These are phyloP conservation scores for Pythium pyrilobum DNA, from an alignment of 352 stramenopile species.

Conservation along the genomic window DNA sequence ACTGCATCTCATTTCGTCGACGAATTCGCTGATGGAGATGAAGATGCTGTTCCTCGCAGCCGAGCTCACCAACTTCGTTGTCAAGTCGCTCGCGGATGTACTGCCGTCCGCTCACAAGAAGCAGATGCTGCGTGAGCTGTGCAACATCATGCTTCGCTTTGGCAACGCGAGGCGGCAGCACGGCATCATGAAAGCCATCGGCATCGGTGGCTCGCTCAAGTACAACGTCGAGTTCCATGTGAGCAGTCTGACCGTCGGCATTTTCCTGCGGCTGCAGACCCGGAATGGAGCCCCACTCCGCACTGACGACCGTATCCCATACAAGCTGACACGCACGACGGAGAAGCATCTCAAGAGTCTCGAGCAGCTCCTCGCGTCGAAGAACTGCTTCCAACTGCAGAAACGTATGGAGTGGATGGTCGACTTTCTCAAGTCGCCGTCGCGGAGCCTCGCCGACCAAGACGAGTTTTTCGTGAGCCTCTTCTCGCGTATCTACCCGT, in stretches of 20 bases:
- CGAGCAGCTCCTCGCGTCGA: slow-evolving; percentile 66
- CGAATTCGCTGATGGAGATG: slow-evolving; percentile 62
- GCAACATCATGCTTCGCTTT: slow-evolving; percentile 52
- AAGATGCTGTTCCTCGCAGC: slow-evolving; percentile 80
- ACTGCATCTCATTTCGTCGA: slow-evolving; percentile 29
- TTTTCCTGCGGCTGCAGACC: slow-evolving; percentile 79
- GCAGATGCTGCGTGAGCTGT: slow-evolving; percentile 68
- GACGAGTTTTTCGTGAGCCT: slow-evolving; percentile 84
- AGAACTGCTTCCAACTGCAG: slow-evolving; percentile 73
- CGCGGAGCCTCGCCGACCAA: slow-evolving; percentile 73
- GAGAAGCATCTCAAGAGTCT: slow-evolving; percentile 71
- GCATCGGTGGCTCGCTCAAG: slow-evolving; percentile 66
- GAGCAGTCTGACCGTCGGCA: slow-evolving; percentile 54
- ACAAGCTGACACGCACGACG: slow-evolving; percentile 77
- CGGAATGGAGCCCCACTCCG: slow-evolving; percentile 62
- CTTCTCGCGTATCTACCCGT: slow-evolving; percentile 80
- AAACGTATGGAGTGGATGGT: slow-evolving; percentile 70
- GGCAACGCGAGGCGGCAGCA: slow-evolving; percentile 71
- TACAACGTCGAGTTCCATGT: slow-evolving; percentile 81
- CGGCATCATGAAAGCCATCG: slow-evolving; percentile 83
- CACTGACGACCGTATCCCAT: slow-evolving; percentile 65
- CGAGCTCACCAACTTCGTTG: slow-evolving; percentile 71
- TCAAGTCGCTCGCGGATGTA: slow-evolving; percentile 46
- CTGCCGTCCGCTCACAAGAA: slow-evolving; percentile 64
- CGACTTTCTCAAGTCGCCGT: slow-evolving; percentile 55